A percentile compares a stretch with the other conserved stretches of the same genome.
phyloP scores from a whole-genome alignment of 1,284 basidiomycete genomes.

The Rhodotorula sp. region DNA sequence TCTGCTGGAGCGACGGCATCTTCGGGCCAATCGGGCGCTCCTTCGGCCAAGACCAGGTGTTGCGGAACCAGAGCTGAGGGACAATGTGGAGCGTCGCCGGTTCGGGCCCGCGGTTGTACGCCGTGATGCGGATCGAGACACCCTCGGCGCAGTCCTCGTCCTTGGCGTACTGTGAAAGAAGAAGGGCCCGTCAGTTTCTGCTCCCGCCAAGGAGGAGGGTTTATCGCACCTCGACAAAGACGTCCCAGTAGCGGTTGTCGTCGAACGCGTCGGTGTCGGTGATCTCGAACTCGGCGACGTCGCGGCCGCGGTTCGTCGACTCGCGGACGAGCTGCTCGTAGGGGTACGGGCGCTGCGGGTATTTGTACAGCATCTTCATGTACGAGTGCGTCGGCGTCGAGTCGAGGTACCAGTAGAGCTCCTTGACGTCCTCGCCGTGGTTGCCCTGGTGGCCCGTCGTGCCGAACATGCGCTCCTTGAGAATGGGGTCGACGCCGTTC shows the following conservation, averaged over 20 bases:
- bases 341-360: slow-evolving; percentile 86
- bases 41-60: slow-evolving; percentile 94
- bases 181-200: not conserved
- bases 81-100: slow-evolving; percentile 92
- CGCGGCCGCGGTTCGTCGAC: slow-evolving; percentile 75
- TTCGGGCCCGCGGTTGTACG: slow-evolving; percentile 95
- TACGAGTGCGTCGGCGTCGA: slow-evolving; percentile 98
- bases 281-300: slow-evolving; percentile 90
- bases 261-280: slow-evolving; percentile 90
- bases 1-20: slow-evolving; percentile 61
- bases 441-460: slow-evolving; percentile 94
- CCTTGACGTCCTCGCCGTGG: slow-evolving; percentile 98
- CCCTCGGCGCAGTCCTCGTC: slow-evolving; percentile 88
- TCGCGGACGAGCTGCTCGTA: slow-evolving; percentile 91
- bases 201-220: not conserved
- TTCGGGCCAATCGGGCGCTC: slow-evolving; percentile 71
- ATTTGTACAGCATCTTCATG: slow-evolving; percentile 73
- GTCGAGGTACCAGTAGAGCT: slow-evolving; percentile 97
- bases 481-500: slow-evolving; percentile 91
- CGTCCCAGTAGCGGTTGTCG: slow-evolving; percentile 95
- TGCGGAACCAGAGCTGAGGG: slow-evolving; percentile 95
- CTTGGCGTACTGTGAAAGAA: slow-evolving; percentile 78
- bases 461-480: slow-evolving; percentile 93
- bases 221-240: slow-evolving; percentile 80
- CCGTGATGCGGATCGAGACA: slow-evolving; percentile 88